A percentile compares a stretch with the other conserved stretches of the same genome.
Conservation (phyloP, 768 basidiomycete genomes). For the Mrakia hoshinonis region DNA sequence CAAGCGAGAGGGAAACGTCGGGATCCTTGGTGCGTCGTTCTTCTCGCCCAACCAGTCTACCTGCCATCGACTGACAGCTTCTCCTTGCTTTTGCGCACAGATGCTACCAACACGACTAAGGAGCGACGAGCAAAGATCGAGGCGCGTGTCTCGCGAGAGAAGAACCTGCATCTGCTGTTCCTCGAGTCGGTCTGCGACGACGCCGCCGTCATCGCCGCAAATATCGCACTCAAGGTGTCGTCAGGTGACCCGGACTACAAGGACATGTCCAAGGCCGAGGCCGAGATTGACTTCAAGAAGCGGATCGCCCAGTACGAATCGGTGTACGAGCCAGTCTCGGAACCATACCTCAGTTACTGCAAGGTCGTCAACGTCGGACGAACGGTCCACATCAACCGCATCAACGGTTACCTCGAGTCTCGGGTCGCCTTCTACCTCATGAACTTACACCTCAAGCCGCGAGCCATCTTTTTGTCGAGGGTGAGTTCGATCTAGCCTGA, state of each 20-base stretch:
- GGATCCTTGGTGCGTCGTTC: slow-evolving; percentile 78
- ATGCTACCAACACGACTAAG: slow-evolving; percentile 89
- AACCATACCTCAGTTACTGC: slow-evolving; percentile 80
- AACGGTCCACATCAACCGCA: slow-evolving; percentile 63
- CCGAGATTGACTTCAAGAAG: slow-evolving; percentile 78
- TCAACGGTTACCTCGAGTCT: slow-evolving; percentile 91
- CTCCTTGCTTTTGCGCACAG: slow-evolving; percentile 43
- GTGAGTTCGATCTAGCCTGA: slow-evolving; percentile 47
- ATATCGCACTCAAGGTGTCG: slow-evolving; percentile 88
- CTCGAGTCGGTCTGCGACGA: slow-evolving; percentile 93
- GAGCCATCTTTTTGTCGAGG: slow-evolving; percentile 90
- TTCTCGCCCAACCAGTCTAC: no score
- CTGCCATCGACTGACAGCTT: not conserved
- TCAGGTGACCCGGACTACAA: slow-evolving; percentile 98
- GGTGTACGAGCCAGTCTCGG: slow-evolving; percentile 84
- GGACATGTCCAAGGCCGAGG: slow-evolving; percentile 71
- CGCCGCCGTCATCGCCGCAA: slow-evolving; percentile 85
- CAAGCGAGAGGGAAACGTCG: slow-evolving; percentile 83
- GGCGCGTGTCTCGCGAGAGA: slow-evolving; percentile 73
- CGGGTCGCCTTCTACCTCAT: slow-evolving; percentile 97
- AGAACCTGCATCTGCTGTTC: slow-evolving; percentile 78
- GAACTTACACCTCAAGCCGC: slow-evolving; percentile 93
- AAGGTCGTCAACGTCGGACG: slow-evolving; percentile 88
- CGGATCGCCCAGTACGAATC: slow-evolving; percentile 90
- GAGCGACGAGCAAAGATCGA: slow-evolving; percentile 71